Evolutionary conservation across 345 rosid species (phyloP), one percentile per base, ranked within the genome.

Genomic region (Eucalyptus marginata): DNA sequence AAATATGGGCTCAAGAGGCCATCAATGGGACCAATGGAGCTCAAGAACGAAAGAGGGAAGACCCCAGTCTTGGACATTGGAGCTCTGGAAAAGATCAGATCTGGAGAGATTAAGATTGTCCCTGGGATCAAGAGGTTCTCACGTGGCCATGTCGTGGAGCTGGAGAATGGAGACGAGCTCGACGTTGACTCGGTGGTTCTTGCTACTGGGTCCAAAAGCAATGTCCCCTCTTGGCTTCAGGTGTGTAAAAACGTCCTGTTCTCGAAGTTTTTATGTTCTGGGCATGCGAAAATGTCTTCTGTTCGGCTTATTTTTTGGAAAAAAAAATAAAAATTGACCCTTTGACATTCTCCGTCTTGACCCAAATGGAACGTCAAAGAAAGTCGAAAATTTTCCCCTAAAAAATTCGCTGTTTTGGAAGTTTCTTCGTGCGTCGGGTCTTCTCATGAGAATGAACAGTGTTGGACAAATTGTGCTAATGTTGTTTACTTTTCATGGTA

Each of bases 51-150:
- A 3, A 86, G 87, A 86, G 99, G 99, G 59, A 96, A 95, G 86
- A 95, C 98, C 83, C 99, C 97, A 22, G 99, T 97, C 7, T 90
- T 97, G 87, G 99, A 96, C 91, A 93, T 96, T 86, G 98, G 98
- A 62, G 95, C 98, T 80, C 13, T 96, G 87, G 91, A 92, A 90
- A 97, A 93, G 92, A 96, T 96, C 90, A 92, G 94, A 81, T 93
- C 95, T 84, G 97, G 98, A 13, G 90, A 93, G 31, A 93, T 97
- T n/a, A 88, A 93, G n/a, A 94, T 96, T 11, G 96, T 97, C 86
- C 95, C 99, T 8, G 97, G 93, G 88, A 94, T 96, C 93, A 95
- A 93, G 90, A 93, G 92, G 87, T 91, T 97, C 90, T 89, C 93
- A 9, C 90, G 88, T 54, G 91, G 91, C 59, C 93, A 89, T 92